phyloP scores from a whole-genome alignment of 345 rosid species.

The Murraya paniculata region DNA sequence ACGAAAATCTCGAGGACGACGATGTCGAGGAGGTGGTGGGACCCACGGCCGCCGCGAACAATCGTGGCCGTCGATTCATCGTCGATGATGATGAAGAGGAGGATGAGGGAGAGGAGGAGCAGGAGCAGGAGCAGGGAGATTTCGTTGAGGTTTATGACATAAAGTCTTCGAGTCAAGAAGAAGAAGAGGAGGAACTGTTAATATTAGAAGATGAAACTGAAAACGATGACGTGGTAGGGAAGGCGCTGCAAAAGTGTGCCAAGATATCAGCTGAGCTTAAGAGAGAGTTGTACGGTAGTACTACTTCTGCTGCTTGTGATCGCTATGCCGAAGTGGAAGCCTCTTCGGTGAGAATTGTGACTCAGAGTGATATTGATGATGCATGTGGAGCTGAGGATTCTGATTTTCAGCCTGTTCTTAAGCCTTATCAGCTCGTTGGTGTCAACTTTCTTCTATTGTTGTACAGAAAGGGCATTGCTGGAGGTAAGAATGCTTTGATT shows the following conservation, averaged over 20 bases:
- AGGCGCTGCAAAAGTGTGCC: slow-evolving; percentile 83
- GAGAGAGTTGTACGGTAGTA: slow-evolving; percentile 74
- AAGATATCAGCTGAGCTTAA: slow-evolving; percentile 75
- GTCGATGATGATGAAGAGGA: slow-evolving; percentile 69
- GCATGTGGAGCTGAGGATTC: slow-evolving; percentile 74
- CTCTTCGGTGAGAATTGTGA: slow-evolving; percentile 78
- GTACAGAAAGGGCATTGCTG: slow-evolving; percentile 77
- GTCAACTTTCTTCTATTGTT: slow-evolving; percentile 95
- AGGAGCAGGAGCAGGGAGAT: slow-evolving; percentile 21
- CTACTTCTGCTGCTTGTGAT: slow-evolving; percentile 51
- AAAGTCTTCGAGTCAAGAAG: slow-evolving; percentile 54
- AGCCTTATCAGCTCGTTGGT: slow-evolving; percentile 93
- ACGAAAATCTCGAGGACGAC: slow-evolving; percentile 55
- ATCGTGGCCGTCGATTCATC: slow-evolving; percentile 67
- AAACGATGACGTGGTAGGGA: slow-evolving; percentile 74
- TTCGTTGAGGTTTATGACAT: slow-evolving; percentile 43
- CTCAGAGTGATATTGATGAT: slow-evolving; percentile 79
- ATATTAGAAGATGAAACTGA: slow-evolving; percentile 41
- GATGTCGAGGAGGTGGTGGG: slow-evolving; percentile 28
- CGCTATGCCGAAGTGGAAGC: slow-evolving; percentile 83
- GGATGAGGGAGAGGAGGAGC: slow-evolving; percentile 23
- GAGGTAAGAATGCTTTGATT: slow-evolving; percentile 48
- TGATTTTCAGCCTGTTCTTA: slow-evolving; percentile 81
- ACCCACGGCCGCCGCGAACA: background rate
- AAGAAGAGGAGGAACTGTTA: slow-evolving; percentile 4